Evolutionary conservation across 108 stramenopile species (phyloP).

Genomic region (Cylindrotheca closterium): DNA sequence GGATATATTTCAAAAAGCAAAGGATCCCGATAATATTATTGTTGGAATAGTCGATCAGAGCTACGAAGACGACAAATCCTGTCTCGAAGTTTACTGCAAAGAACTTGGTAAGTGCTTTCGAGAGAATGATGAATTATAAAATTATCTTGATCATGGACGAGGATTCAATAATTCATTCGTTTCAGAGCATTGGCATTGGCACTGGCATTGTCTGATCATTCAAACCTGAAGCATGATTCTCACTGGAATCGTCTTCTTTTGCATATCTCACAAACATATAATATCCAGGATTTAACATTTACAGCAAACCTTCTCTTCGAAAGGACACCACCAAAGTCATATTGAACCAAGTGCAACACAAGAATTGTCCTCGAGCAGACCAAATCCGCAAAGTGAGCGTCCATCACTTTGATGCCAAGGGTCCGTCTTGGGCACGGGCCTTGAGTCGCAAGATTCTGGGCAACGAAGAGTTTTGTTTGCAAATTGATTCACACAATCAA

Average conservation of each 20-base stretch:
- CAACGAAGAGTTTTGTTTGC: conserved; percentile 98
- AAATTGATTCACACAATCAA: conserved; percentile 90
- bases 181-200: not conserved
- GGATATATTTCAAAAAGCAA: conserved; percentile 66
- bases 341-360: conserved; percentile 10
- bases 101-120: conserved; percentile 12
- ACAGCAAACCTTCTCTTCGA: conserved; percentile 22
- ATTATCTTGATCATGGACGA: too few species aligned
- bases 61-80: conserved; percentile 39
- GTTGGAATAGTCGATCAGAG: conserved; percentile 87
- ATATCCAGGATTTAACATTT: conserved; percentile 23
- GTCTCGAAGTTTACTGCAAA: conserved; percentile 50
- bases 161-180: too few species aligned
- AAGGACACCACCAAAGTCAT: conserved; percentile 38
- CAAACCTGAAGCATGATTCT: too few species aligned
- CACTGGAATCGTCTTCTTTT: conserved; percentile 1
- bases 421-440: conserved; percentile 75
- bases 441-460: conserved; percentile 77
- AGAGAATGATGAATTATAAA: too few species aligned
- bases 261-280: too few species aligned
- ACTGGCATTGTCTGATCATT: not conserved
- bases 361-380: conserved; percentile 41
- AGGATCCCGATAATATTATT: conserved; percentile 63
- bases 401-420: conserved; percentile 64
- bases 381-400: conserved; percentile 68